Conservation (phyloP, 2,329 filamentous ascomycete genomes). For the Pleoardoris graminearum region DNA sequence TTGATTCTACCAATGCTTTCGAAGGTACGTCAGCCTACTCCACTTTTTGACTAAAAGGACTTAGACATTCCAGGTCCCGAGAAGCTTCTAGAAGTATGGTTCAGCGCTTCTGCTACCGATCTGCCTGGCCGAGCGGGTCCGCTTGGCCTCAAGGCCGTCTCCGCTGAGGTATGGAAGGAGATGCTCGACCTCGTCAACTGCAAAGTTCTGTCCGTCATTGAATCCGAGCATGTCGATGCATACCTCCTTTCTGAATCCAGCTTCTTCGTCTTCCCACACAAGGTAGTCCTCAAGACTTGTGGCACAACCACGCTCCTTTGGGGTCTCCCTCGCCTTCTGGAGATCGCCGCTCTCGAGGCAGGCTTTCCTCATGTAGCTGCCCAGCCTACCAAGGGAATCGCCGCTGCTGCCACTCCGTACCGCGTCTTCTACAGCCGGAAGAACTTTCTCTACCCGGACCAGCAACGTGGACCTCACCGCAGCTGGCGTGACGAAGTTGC, state of each 20-base stretch:
- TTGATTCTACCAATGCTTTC: slow-evolving; percentile 95
- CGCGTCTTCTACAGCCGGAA: slow-evolving; percentile 98
- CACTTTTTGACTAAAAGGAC: no score
- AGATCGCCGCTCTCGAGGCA: slow-evolving; percentile 84
- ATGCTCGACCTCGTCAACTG: slow-evolving; percentile 99
- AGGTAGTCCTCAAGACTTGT: slow-evolving; percentile 97
- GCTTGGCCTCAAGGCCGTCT: slow-evolving; percentile 82
- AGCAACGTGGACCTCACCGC: slow-evolving; percentile 89
- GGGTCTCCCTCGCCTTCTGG: slow-evolving; percentile 85
- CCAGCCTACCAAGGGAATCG: slow-evolving; percentile 65
- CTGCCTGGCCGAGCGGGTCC: slow-evolving; percentile 72
- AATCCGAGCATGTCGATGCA: slow-evolving; percentile 91
- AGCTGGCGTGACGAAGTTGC: slow-evolving; percentile 98
- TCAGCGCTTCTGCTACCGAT: slow-evolving; percentile 75
- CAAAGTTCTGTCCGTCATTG: slow-evolving; percentile 92
- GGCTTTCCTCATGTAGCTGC: slow-evolving; percentile 85
- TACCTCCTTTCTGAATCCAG: slow-evolving; percentile 98
- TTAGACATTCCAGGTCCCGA: slow-evolving; percentile 69
- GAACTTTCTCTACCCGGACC: slow-evolving; percentile 95
- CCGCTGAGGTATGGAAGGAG: slow-evolving; percentile 83
- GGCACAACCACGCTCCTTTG: slow-evolving; percentile 92
- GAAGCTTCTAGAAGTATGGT: slow-evolving; percentile 99
- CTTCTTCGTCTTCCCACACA: slow-evolving; percentile 99
- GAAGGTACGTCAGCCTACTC: slow-evolving; percentile 65
- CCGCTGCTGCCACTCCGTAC: slow-evolving; percentile 82